These are phyloP conservation scores for Penicillium turbatum DNA, from an alignment of 495 filamentous ascomycete genomes.

Conservation along the genomic window DNA sequence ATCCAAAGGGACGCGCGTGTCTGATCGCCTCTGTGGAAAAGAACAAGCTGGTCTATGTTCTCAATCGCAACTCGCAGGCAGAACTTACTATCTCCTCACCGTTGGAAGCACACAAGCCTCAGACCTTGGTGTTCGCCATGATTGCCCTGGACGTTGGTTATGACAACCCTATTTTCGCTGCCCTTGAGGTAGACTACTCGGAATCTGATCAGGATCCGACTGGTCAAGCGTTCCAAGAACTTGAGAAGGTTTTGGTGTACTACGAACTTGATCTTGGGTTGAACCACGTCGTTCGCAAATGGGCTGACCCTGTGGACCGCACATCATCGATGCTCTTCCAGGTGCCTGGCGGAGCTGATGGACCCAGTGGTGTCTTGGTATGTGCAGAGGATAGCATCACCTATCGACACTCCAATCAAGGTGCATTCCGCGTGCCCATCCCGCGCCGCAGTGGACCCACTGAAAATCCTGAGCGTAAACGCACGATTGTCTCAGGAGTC, in stretches of 20 bases:
- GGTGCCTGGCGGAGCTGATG: conserved; percentile 89
- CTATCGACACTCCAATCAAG: conserved; percentile 89
- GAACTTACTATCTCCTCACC: conserved; percentile 96
- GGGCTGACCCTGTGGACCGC: conserved; percentile 89
- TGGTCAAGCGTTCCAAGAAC: conserved; percentile 72
- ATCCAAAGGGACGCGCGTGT: conserved; percentile 93
- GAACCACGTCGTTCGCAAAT: conserved; percentile 95
- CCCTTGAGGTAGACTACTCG: conserved; percentile 87
- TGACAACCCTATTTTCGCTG: conserved; percentile 93
- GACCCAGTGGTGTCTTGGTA: conserved; percentile 90
- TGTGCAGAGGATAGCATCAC: conserved; percentile 93
- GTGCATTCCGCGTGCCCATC: conserved; percentile 82
- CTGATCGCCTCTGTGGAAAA: conserved; percentile 93
- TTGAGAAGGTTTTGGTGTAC: conserved; percentile 89
- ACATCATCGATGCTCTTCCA: conserved; percentile 89
- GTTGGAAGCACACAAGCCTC: conserved; percentile 94
- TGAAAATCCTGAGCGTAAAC: conserved; percentile 88
- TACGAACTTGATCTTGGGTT: conserved; percentile 95
- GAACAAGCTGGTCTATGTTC: conserved; percentile 98
- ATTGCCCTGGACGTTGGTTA: conserved; percentile 90
- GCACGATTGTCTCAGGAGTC: conserved; percentile 78
- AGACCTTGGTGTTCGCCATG: conserved; percentile 83
- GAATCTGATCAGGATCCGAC: conserved; percentile 89
- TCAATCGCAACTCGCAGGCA: conserved; percentile 91
- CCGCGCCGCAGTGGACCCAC: conserved; percentile 79